Conservation (phyloP, 2,329 filamentous ascomycete species). For the Alternaria tenuissima region DNA sequence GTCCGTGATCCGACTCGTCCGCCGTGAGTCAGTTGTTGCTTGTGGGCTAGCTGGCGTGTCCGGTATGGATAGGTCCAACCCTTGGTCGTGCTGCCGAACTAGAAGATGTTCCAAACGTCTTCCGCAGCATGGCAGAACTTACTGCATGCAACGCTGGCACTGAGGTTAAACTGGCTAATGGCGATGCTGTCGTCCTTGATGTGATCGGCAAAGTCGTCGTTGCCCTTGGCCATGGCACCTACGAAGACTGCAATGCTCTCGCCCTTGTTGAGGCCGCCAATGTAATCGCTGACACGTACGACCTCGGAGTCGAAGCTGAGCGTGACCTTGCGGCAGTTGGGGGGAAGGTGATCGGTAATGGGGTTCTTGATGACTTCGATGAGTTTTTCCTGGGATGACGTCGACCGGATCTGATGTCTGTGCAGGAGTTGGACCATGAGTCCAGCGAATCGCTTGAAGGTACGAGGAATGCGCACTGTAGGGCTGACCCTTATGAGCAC, state of each 20-base stretch:
- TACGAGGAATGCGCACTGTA: slow-evolving; percentile 96
- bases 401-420: slow-evolving; percentile 92
- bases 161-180: slow-evolving; percentile 98
- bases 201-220: slow-evolving; percentile 92
- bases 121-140: slow-evolving; percentile 99
- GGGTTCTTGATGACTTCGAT: slow-evolving; percentile 98
- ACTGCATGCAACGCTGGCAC: slow-evolving; percentile 97
- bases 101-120: slow-evolving; percentile 94
- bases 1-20: slow-evolving; percentile 23
- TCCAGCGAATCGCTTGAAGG: slow-evolving; percentile 98
- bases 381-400: slow-evolving; percentile 96
- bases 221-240: slow-evolving; percentile 97
- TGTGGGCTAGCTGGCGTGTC: slow-evolving; percentile 36
- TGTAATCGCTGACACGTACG: slow-evolving; percentile 87
- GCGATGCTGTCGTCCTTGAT: slow-evolving; percentile 97
- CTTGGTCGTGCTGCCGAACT: slow-evolving; percentile 44
- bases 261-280: slow-evolving; percentile 77
- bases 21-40: slow-evolving; percentile 33
- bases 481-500: slow-evolving; percentile 98
- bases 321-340: slow-evolving; percentile 97
- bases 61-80: slow-evolving; percentile 32
- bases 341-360: slow-evolving; percentile 94
- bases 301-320: slow-evolving; percentile 92
- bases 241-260: slow-evolving; percentile 98
- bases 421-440: slow-evolving; percentile 98